phyloP scores from a whole-genome alignment of 352 stramenopile genomes.

The Phytopythium kandeliae region DNA sequence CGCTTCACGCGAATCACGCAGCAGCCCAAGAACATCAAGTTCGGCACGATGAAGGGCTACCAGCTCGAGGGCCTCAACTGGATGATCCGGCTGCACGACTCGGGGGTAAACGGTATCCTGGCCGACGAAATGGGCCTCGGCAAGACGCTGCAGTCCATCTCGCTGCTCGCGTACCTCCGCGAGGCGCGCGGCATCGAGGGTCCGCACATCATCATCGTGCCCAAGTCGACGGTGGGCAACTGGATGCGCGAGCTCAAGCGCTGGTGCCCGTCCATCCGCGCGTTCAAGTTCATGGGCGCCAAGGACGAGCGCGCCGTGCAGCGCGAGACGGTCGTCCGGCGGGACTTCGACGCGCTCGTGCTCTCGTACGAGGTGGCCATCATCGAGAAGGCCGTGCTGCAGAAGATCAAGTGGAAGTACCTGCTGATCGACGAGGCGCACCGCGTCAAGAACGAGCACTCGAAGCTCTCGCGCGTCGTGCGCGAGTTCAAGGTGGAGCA shows the following conservation, averaged over 20 bases:
- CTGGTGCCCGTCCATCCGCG: constrained; percentile 93
- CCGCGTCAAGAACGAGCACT: constrained; percentile 97
- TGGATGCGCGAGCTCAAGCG: constrained; percentile 98
- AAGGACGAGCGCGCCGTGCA: constrained; percentile 93
- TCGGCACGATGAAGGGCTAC: constrained; percentile 87
- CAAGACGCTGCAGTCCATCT: constrained; percentile 98
- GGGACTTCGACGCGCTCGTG: constrained; percentile 92
- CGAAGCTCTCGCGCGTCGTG: constrained; percentile 83
- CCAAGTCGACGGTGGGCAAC: constrained; percentile 97
- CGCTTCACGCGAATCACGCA: constrained; percentile 78
- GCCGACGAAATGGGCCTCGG: constrained; percentile 89
- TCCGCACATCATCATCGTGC: constrained; percentile 98
- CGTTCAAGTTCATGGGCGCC: constrained; percentile 96
- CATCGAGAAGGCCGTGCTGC: constrained; percentile 90
- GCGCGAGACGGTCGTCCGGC: constrained; percentile 70
- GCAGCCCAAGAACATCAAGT: constrained; percentile 79
- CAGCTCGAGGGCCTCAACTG: constrained; percentile 87
- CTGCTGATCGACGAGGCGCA: constrained; percentile 98
- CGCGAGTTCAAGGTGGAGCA: constrained; percentile 93
- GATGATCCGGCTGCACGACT: constrained; percentile 93
- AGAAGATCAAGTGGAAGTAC: constrained; percentile 96
- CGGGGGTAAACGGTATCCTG: constrained; percentile 80
- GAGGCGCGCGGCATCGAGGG: constrained; percentile 92
- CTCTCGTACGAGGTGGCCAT: constrained; percentile 93
- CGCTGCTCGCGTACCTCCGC: constrained; percentile 94